Percentiles rank a stretch among this genome's conserved stretches.
phyloP scores from a whole-genome alignment of 2,329 filamentous ascomycete genomes.

The Nakataea oryzae region DNA sequence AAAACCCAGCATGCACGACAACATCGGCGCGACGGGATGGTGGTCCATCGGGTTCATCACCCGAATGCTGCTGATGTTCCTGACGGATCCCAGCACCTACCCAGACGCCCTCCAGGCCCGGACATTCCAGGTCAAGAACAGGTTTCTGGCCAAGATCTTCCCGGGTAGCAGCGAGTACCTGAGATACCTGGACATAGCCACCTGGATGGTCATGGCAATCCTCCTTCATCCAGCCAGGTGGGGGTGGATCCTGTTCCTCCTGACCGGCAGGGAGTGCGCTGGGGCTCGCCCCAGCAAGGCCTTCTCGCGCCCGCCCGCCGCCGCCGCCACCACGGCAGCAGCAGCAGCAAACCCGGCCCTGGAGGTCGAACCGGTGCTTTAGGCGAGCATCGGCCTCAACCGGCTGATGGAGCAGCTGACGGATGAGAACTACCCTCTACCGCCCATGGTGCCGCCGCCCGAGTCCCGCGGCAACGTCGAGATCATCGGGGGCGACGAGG shows the following conservation, averaged over 20 bases:
- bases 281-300: neutral
- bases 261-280: neutral
- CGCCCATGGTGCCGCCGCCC: neutral
- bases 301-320: neutral
- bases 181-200: neutral
- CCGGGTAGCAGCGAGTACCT: neutral
- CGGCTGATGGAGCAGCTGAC: neutral
- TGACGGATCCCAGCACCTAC: neutral
- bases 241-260: neutral
- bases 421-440: neutral
- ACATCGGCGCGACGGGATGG: neutral
- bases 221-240: neutral
- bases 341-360: too few species aligned
- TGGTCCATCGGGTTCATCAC: constrained; percentile 1
- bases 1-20: neutral
- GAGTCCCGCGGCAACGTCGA: neutral
- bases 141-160: too few species aligned
- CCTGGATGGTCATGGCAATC: neutral
- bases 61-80: constrained; percentile 1
- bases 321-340: too few species aligned
- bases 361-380: neutral
- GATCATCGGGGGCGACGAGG: neutral
- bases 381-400: neutral
- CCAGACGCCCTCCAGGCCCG: too few species aligned
- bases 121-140: too few species aligned